phyloP scores from a whole-genome alignment of 2,329 filamentous ascomycete species.

The Fusarium armeniacum region DNA sequence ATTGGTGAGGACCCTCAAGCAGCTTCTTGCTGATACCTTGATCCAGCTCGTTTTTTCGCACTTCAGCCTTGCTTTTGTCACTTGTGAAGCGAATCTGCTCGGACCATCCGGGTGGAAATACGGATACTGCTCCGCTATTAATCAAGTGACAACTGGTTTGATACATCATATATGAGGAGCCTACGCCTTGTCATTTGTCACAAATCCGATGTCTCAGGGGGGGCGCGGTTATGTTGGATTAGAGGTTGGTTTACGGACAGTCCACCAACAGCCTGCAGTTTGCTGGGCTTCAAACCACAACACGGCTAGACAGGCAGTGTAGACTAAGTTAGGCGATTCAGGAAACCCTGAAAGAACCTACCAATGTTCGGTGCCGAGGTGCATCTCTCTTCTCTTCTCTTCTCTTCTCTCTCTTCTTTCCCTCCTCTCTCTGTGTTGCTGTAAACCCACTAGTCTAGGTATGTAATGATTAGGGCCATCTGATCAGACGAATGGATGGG shows the following conservation, averaged over 20 bases:
- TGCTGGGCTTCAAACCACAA: conserved; percentile 14
- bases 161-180: conserved; percentile 27
- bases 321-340: background rate
- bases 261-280: conserved; percentile 2
- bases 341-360: background rate
- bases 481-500: background rate
- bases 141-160: conserved; percentile 4
- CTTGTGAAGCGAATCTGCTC: background rate
- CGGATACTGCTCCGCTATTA: background rate
- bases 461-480: background rate
- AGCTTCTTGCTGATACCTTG: background rate
- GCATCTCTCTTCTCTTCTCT: background rate
- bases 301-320: background rate
- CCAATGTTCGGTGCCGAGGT: background rate
- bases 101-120: background rate
- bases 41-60: background rate
- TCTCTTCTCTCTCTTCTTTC: background rate
- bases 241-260: conserved; percentile 17
- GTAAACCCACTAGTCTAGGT: background rate
- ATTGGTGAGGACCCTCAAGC: conserved; percentile 2
- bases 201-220: conserved; percentile 12
- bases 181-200: conserved; percentile 23
- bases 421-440: background rate
- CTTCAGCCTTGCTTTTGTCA: background rate
- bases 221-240: conserved; percentile 6